phyloP scores from a whole-genome alignment of 768 basidiomycete genomes.

The Hortiboletus campestris region DNA sequence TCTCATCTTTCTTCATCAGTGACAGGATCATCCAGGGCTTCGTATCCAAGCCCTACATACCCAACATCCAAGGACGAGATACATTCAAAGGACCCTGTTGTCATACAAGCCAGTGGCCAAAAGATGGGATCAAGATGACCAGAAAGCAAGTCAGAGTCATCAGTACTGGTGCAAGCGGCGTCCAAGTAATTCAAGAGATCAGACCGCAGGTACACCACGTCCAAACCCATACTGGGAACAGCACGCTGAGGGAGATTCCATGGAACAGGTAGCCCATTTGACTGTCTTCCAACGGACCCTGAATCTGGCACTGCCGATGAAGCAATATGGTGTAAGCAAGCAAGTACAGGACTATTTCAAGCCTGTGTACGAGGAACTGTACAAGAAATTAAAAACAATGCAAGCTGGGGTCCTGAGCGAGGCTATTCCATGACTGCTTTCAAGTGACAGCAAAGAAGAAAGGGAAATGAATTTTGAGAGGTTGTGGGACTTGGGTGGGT shows the following conservation, averaged over 20 bases:
- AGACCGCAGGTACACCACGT: constrained; percentile 8
- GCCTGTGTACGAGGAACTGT: constrained; percentile 8
- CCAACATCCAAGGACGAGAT: constrained; percentile 10
- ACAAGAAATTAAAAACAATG: background rate
- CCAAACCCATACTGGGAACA: background rate
- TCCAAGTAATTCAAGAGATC: constrained; percentile 14
- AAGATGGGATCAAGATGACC: constrained; percentile 2
- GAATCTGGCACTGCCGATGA: constrained; percentile 12
- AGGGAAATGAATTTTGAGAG: constrained; percentile 9
- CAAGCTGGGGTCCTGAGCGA: background rate
- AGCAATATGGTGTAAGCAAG: constrained; percentile 1
- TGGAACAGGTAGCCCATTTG: constrained; percentile 5
- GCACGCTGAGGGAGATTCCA: background rate
- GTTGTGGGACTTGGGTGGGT: constrained; percentile 8
- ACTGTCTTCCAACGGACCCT: constrained; percentile 18
- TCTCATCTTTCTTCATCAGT: background rate
- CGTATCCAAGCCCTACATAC: constrained; percentile 10
- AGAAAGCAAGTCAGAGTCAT: constrained; percentile 12
- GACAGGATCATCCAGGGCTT: background rate
- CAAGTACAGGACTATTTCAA: constrained; percentile 11
- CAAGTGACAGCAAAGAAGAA: constrained; percentile 6
- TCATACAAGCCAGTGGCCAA: constrained; percentile 14
- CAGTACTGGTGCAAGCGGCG: constrained; percentile 14
- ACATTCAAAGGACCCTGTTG: constrained; percentile 6
- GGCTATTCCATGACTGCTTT: background rate